Evolutionary conservation across 306 rosid genomes (phyloP), one percentile per base, ranked within the genome.

Genomic region (Fragaria vesca): DNA sequence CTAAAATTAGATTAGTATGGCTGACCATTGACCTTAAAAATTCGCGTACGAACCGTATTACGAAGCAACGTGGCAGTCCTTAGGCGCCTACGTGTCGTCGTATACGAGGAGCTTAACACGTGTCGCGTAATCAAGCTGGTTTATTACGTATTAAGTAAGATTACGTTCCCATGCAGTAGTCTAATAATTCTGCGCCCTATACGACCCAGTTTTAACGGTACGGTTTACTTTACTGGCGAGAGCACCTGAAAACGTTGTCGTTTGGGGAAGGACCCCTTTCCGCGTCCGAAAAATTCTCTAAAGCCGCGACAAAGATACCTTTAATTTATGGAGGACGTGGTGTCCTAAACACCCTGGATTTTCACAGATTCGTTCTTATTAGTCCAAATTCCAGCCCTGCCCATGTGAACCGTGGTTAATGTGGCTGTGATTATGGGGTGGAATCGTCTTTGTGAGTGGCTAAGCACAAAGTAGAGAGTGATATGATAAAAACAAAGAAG

Each of bases 231-330:
- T 9, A 62, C 43, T 40, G 12, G 26, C 26, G 61, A n/a, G 46
- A 8, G 26, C 66, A 55, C 52, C 32, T 67, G 65, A 75, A 63
- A 72, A 75, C 83, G 86, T 28, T 40, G 81, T 79, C 83, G 78
- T 83, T 79, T 80, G 2, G 43, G 77, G 46, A 43, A 48, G 36
- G 18, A 21, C 15, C n/a, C 72, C 84, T 38, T 61, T 60, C 66
- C 20, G 20, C 38, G 40, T 12, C 84, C 80, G 75, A 61, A 81
- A 75, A 83, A 80, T 85, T 79, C 85, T 83, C 72, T 28, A 63
- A 71, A 81, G 73, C 88, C 82, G 89, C 82, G 90, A 90, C 93
- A 87, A 66, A 75, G 77, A 83, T 84, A 52, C 81, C 79, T 75
- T 74, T 47, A 76, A 75, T 62, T 78, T 55, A 46, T 18, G 54